Conservation (phyloP, 1,284 basidiomycete species). For the Fereydounia khargensis region DNA sequence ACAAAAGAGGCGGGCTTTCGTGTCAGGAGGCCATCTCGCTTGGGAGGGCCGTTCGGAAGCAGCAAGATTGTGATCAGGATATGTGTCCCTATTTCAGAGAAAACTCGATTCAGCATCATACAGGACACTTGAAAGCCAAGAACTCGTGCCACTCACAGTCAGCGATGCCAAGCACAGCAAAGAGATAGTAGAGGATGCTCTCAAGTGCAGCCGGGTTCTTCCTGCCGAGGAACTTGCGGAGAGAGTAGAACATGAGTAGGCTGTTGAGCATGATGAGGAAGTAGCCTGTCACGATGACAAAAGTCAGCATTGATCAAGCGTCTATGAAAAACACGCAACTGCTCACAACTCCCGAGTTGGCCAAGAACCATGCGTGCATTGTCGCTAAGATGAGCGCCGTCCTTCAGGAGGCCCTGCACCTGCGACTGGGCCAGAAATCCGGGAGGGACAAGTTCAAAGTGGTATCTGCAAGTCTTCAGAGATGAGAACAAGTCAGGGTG, state of each 20-base stretch:
- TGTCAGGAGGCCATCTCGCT: not conserved
- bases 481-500: not conserved
- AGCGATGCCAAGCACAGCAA: conserved; percentile 38
- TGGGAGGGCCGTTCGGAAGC: conserved; percentile 32
- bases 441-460: conserved; percentile 33
- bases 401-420: conserved; percentile 9
- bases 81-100: conserved; percentile 37
- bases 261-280: conserved; percentile 46
- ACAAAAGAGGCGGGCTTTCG: not conserved
- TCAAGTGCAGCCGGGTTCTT: conserved; percentile 15
- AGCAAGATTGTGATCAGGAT: conserved; percentile 39
- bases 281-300: conserved; percentile 11
- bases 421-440: conserved; percentile 17
- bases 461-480: conserved; percentile 13
- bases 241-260: conserved; percentile 29
- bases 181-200: conserved; percentile 23
- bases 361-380: conserved; percentile 32
- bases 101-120: too few relatives aligned
- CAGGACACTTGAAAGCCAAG: not conserved
- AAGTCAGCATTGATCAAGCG: too few relatives aligned
- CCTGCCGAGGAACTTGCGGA: conserved; percentile 14
- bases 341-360: conserved; percentile 38
- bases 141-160: conserved; percentile 28
- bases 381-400: conserved; percentile 9
- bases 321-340: not conserved